A percentile compares a stretch with the other conserved stretches of the same genome.
Evolutionary conservation across 2,329 filamentous ascomycete genomes (phyloP).

Genomic region (Delphinella strobiligena): DNA sequence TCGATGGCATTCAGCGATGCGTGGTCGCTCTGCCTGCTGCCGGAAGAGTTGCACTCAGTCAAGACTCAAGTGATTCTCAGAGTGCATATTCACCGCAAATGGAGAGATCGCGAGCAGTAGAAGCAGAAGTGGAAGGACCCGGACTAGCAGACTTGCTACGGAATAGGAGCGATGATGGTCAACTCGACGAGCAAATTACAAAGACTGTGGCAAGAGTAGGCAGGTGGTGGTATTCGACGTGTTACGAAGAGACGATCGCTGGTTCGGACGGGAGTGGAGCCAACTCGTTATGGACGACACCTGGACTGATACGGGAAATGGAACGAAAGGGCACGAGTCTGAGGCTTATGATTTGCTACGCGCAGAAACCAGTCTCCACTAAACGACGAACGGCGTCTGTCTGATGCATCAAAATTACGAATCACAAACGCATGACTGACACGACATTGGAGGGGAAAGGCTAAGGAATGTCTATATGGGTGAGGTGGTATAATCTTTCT

Average conservation of each 20-base stretch:
- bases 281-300: constrained; percentile 60
- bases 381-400: constrained; percentile 38
- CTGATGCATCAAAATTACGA: too few relatives aligned
- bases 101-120: not conserved
- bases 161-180: constrained; percentile 19
- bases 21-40: constrained; percentile 66
- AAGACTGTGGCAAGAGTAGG: constrained; percentile 87
- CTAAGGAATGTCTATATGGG: too few relatives aligned
- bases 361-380: constrained; percentile 55
- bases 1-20: constrained; percentile 61
- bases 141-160: constrained; percentile 6
- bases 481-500: too few relatives aligned
- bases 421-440: too few relatives aligned
- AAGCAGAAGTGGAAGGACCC: not conserved
- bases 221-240: constrained; percentile 91
- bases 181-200: constrained; percentile 65
- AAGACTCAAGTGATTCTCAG: constrained; percentile 17
- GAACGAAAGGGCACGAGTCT: constrained; percentile 78
- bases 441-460: too few relatives aligned
- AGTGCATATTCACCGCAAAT: constrained; percentile 2
- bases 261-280: constrained; percentile 32
- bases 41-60: constrained; percentile 30
- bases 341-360: constrained; percentile 83
- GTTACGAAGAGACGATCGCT: constrained; percentile 61
- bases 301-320: constrained; percentile 66